A percentile compares a stretch with the other conserved stretches of the same genome.
These are phyloP conservation scores for Saccharomycopsis sp. DNA, from an alignment of 805 yeast genomes.

Conservation along the genomic window DNA sequence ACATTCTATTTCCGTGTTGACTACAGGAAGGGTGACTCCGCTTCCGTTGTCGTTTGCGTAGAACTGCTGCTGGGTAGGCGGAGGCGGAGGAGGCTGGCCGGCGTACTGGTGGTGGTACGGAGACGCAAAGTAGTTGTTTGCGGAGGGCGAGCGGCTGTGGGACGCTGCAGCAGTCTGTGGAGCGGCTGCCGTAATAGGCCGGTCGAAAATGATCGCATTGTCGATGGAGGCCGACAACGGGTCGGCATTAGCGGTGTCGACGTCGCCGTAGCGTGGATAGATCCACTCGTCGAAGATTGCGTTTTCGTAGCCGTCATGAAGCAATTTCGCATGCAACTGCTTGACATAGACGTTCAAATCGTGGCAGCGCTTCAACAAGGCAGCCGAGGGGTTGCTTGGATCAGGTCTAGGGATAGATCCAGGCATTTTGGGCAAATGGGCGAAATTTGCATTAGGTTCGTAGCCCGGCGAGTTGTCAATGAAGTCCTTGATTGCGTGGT, in stretches of 20 bases:
- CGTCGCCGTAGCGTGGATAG: constrained; percentile 28
- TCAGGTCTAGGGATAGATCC: constrained; percentile 40
- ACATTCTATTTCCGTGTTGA: not conserved
- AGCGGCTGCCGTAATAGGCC: constrained; percentile 10
- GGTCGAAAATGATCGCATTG: constrained; percentile 15
- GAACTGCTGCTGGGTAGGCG: not conserved
- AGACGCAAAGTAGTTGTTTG: not conserved
- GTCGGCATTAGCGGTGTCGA: constrained; percentile 23
- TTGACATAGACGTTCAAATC: constrained; percentile 36
- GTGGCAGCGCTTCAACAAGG: constrained; percentile 34
- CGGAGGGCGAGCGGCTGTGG: not conserved
- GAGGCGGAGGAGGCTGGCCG: not conserved
- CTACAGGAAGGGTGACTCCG: not conserved
- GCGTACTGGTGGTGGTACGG: not conserved
- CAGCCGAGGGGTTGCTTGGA: constrained; percentile 25
- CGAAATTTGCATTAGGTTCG: constrained; percentile 6
- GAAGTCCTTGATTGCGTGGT: constrained; percentile 29
- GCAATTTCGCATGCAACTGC: constrained; percentile 30
- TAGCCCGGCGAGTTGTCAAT: constrained; percentile 19
- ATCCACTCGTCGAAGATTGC: constrained; percentile 29
- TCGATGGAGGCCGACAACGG: constrained; percentile 13
- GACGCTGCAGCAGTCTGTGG: not conserved
- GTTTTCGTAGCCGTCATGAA: constrained; percentile 24
- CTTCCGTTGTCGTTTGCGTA: not conserved
- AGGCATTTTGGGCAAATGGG: constrained; percentile 37